Percentiles rank a stretch among this genome's conserved stretches.
Evolutionary conservation across 2,329 filamentous ascomycete species (phyloP).

Genomic region (Neonectria punicea): DNA sequence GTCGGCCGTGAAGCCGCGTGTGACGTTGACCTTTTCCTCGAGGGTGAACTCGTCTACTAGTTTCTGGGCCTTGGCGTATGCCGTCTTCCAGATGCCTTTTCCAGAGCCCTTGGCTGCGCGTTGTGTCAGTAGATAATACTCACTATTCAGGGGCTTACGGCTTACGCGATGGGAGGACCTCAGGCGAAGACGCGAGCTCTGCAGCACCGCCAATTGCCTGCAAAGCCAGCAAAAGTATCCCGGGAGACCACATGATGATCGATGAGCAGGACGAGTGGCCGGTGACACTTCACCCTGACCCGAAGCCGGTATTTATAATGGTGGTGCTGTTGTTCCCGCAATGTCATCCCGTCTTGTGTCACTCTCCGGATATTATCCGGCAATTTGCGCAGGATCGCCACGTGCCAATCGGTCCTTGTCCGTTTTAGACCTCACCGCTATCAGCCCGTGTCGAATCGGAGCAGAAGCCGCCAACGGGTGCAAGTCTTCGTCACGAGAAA

Average conservation of each 20-base stretch:
- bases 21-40: slow-evolving; percentile 69
- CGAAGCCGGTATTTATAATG: neutral
- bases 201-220: neutral
- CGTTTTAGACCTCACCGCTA: neutral
- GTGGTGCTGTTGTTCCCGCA: neutral
- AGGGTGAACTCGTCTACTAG: slow-evolving; percentile 72
- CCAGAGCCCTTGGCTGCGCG: neutral
- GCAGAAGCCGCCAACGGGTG: no score
- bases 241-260: neutral
- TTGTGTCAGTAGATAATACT: neutral
- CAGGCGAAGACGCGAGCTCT: neutral
- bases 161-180: neutral
- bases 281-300: neutral
- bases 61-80: slow-evolving; percentile 66
- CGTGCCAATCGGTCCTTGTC: no score
- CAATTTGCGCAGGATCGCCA: no score
- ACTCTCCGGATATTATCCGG: neutral
- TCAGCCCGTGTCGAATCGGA: neutral
- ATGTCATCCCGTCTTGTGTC: no score
- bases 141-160: neutral
- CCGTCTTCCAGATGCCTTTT: slow-evolving; percentile 44
- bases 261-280: neutral
- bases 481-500: no score
- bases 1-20: slow-evolving; percentile 63
- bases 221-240: neutral